Evolutionary conservation across 2,329 filamentous ascomycete species (phyloP), one percentile per base, ranked within the genome.

Genomic region (Sporothrix curviconia): DNA sequence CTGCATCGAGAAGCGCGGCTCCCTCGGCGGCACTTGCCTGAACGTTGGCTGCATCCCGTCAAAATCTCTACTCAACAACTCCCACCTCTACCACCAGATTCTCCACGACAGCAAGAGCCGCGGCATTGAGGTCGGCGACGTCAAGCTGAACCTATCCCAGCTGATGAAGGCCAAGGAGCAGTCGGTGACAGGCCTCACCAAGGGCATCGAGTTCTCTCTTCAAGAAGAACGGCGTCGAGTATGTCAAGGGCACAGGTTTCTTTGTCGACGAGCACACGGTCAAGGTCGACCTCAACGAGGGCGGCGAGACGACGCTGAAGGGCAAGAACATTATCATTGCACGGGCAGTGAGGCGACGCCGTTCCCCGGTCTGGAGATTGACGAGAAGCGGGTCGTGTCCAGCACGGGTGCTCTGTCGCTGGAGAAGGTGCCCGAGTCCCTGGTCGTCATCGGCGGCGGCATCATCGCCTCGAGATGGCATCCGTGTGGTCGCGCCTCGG

Each of bases 31-130:
- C 72, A 99, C 94, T 69, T 99, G 94, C 80, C 79, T 99, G 69
- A 99, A 99, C 74, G 94, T 99, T 70, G 94, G 94, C 77, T 99
- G 94, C 78, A 99, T 99, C 72, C 94, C 94, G 65, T 99, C 94
- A 64, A 99, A 99, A 78, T 96, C 94, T 62, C 90, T 99, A 66
- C 89, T 99, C 74, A 99, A 97, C 86, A 97, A 97, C 82, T 96
- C 94, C 67, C 91, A 96, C 75, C 83, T 97, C 61, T 97, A 97
- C 81, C 92, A 97, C 80, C 88, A 92, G 77, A 88, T 96, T 70
- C 84, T 95, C 61, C 92, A 99, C 79, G 94, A 99, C 79, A 92
- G 91, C 65, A 96, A 96, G 79, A 85, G 89, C 76, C 90, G 94
- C 72, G 94, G 94, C 72, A 99, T 99, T 72, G 92, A 97, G 71